These are phyloP conservation scores for Metrosideros polymorpha DNA, from an alignment of 441 rosid genomes.

Conservation along the genomic window DNA sequence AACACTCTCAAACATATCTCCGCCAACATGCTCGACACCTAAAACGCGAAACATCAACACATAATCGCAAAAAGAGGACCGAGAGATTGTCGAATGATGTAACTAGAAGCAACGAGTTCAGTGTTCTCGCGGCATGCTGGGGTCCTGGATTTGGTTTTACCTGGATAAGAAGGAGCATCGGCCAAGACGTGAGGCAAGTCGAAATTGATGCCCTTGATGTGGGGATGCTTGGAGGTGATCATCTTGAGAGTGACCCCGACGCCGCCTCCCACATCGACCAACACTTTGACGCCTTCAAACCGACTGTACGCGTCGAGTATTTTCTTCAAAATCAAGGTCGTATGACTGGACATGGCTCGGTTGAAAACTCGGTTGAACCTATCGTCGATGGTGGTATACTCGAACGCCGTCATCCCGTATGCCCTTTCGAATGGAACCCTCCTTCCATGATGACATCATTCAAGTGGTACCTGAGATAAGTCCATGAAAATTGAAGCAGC, in stretches of 20 bases:
- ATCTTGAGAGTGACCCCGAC: conserved; percentile 7
- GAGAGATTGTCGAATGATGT: not conserved
- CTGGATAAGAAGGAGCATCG: conserved; percentile 3
- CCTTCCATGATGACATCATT: conserved; percentile 17
- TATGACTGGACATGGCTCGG: conserved; percentile 10
- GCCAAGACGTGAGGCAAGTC: conserved; percentile 13
- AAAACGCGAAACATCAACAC: conserved; percentile 1
- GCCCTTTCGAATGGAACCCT: conserved; percentile 20
- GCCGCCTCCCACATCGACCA: conserved; percentile 25
- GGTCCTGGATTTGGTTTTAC: not conserved
- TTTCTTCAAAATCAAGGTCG: not conserved
- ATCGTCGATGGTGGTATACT: conserved; percentile 5
- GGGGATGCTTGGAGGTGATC: conserved; percentile 15
- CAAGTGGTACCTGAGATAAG: not conserved
- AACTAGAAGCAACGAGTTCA: not conserved
- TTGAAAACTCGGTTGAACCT: conserved; percentile 16
- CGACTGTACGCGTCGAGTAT: conserved; percentile 13
- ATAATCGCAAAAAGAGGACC: not conserved
- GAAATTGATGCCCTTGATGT: conserved; percentile 14
- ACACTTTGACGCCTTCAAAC: not conserved
- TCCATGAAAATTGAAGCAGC: not conserved
- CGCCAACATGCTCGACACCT: conserved; percentile 14
- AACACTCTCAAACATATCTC: conserved; percentile 15
- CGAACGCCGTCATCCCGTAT: conserved; percentile 9
- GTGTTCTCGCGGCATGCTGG: not conserved